Evolutionary conservation across 192 early-diverging fungal genomes (phyloP).

Genomic region (Linnemannia elongata): DNA sequence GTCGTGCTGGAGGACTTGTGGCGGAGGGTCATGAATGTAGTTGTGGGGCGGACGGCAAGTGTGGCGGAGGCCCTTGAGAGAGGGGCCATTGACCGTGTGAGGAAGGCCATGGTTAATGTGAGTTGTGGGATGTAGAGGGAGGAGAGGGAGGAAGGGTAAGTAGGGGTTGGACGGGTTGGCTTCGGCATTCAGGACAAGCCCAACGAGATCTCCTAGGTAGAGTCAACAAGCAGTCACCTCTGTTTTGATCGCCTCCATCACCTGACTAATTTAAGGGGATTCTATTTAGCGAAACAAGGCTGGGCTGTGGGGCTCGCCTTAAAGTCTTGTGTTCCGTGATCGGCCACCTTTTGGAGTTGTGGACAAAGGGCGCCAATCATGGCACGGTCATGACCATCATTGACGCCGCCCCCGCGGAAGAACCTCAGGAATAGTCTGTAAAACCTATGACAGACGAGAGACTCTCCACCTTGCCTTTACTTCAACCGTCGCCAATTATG

Average conservation of each 20-base stretch:
- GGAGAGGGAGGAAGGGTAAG: not conserved
- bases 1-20: constrained; percentile 27
- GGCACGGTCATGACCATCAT: not conserved
- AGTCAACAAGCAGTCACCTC: constrained; percentile 5
- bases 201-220: not conserved
- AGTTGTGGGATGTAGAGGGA: not conserved
- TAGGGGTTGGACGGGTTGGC: not conserved
- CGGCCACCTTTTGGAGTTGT: not conserved
- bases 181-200: not conserved
- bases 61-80: constrained; percentile 15
- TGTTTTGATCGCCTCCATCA: not conserved
- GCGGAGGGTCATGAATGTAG: constrained; percentile 12
- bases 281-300: not conserved
- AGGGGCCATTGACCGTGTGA: constrained; percentile 36
- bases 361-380: not conserved
- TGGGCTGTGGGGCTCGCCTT: not conserved
- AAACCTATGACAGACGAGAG: not conserved
- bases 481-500: not conserved
- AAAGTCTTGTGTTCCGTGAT: not conserved
- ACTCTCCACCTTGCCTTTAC: not conserved
- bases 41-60: constrained; percentile 2
- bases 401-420: not conserved
- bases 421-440: not conserved
- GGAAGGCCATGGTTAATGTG: constrained; percentile 28
- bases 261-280: not conserved